These are phyloP conservation scores for Sclerotinia sclerotiorum DNA, from an alignment of 2,329 filamentous ascomycete species.

Conservation along the genomic window DNA sequence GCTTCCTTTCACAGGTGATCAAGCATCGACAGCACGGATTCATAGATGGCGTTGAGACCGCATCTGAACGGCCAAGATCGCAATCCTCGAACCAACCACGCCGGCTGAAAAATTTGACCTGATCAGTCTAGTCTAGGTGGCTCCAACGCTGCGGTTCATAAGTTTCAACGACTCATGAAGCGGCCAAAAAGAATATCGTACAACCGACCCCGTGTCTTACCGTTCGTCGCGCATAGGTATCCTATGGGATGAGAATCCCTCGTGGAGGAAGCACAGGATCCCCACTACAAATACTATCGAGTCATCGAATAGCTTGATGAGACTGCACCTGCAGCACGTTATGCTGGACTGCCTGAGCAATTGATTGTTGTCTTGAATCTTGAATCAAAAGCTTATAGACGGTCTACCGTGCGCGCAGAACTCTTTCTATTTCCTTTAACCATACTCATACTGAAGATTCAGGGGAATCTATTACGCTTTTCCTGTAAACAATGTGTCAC, in stretches of 20 bases:
- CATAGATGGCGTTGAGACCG: neutral
- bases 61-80: neutral
- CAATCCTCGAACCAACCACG: conserved; percentile 4
- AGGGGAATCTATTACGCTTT: neutral
- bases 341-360: neutral
- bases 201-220: neutral
- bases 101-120: neutral
- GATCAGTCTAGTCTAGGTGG: neutral
- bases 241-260: neutral
- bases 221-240: neutral
- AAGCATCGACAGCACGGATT: conserved; percentile 2
- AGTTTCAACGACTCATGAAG: neutral
- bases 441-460: neutral
- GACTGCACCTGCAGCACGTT: neutral
- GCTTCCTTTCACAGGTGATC: neutral
- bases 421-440: neutral
- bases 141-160: neutral
- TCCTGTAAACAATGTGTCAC: neutral
- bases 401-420: neutral
- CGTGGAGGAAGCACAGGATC: neutral
- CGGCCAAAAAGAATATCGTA: neutral
- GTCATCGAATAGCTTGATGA: neutral
- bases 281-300: neutral
- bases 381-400: neutral
- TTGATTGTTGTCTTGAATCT: neutral